phyloP scores from a whole-genome alignment of 2,329 filamentous ascomycete species.

The Botrytis aclada region DNA sequence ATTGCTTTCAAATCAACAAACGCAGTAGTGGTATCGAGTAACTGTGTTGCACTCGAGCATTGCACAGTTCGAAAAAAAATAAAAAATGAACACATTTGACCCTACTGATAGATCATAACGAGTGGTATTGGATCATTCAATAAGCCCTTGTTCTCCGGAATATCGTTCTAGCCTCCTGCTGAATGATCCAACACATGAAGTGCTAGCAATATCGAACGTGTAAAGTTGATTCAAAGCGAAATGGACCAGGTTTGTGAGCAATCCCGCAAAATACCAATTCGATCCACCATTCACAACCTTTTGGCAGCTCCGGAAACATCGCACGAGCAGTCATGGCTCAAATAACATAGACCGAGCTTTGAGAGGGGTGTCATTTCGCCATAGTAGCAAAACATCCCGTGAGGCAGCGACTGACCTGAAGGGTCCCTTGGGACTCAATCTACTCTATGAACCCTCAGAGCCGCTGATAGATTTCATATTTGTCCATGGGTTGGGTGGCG shows the following conservation, averaged over 20 bases:
- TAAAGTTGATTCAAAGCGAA: background rate
- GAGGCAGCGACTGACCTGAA: background rate
- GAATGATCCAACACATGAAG: background rate
- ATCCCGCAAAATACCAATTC: background rate
- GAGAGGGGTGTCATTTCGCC: background rate
- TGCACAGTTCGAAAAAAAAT: background rate
- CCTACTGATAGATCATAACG: background rate
- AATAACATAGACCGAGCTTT: background rate
- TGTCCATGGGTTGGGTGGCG: conserved; percentile 43
- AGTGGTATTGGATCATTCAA: background rate
- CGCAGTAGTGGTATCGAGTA: background rate
- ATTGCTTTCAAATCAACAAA: background rate
- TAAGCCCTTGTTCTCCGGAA: fast-evolving
- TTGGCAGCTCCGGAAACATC: background rate
- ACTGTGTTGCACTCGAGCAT: background rate
- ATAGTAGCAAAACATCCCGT: background rate
- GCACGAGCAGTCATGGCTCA: fast-evolving
- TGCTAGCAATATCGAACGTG: background rate
- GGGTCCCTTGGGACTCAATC: conserved; percentile 27
- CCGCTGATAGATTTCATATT: conserved; percentile 38
- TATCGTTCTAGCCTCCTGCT: background rate
- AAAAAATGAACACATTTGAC: background rate
- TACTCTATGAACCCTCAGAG: conserved; percentile 20
- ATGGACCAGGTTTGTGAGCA: background rate
- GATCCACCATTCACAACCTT: background rate